Conservation (phyloP, 2,329 filamentous ascomycete genomes). For the Fusarium sp. region DNA sequence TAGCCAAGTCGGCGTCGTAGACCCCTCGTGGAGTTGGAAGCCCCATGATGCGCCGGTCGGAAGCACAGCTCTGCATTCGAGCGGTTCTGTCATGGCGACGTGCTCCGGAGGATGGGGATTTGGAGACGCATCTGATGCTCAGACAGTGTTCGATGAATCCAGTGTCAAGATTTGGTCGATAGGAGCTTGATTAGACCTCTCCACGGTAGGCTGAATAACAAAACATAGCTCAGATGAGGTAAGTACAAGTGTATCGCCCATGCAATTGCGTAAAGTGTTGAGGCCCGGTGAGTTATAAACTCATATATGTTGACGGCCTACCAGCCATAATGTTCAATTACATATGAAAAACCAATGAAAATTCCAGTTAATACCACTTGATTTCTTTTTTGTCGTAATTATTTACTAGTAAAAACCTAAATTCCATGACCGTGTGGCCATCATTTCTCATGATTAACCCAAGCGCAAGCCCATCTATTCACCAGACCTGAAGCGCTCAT, state of each 20-base stretch:
- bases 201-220: background rate
- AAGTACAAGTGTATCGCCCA: background rate
- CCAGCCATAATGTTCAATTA: background rate
- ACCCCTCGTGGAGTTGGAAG: constrained; percentile 64
- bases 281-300: background rate
- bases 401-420: constrained; percentile 26
- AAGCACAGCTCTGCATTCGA: constrained; percentile 63
- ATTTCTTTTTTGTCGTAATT: constrained; percentile 30
- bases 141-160: constrained; percentile 44
- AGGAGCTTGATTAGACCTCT: constrained; percentile 23
- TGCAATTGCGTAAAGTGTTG: background rate
- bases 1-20: constrained; percentile 56
- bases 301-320: background rate
- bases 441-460: constrained; percentile 33
- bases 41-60: constrained; percentile 63
- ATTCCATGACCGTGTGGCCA: constrained; percentile 35
- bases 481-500: constrained; percentile 13
- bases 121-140: constrained; percentile 1
- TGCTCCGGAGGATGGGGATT: constrained; percentile 67
- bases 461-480: constrained; percentile 20
- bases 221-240: background rate
- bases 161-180: constrained; percentile 46
- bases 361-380: background rate
- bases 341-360: background rate
- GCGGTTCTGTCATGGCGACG: constrained; percentile 68